Conservation (phyloP, 257 asterid genomes). For the Ligustrum vulgare region DNA sequence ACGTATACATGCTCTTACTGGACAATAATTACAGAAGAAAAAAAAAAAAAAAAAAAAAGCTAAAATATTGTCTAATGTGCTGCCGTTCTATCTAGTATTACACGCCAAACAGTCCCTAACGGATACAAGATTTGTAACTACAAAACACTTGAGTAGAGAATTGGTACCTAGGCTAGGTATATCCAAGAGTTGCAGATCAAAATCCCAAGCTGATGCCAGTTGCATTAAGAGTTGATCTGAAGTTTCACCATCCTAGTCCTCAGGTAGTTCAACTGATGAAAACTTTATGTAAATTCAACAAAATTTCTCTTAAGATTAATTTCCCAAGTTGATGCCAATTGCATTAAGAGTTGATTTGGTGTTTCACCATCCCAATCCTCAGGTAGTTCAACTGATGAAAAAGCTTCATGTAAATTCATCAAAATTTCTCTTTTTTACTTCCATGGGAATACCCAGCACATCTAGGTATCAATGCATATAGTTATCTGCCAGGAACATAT, state of each 20-base stretch:
- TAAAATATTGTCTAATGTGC: no score
- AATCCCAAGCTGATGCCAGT: constrained; percentile 88
- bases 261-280: constrained; percentile 62
- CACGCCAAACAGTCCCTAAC: neutral
- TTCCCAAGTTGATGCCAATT: no score
- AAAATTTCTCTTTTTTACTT: constrained; percentile 64
- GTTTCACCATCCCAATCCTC: constrained; percentile 96
- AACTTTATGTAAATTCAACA: constrained; percentile 75
- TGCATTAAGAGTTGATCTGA: constrained; percentile 76
- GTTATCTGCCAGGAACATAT: no score
- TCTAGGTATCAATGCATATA: no score
- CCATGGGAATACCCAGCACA: no score
- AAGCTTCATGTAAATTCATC: constrained; percentile 67
- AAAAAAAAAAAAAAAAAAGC: no score
- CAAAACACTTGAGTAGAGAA: neutral
- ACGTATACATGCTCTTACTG: neutral
- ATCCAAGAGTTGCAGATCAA: constrained; percentile 68
- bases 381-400: constrained; percentile 59
- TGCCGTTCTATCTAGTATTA: neutral
- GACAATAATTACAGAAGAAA: no score
- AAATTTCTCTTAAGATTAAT: constrained; percentile 66
- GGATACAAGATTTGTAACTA: neutral
- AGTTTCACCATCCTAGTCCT: constrained; percentile 92
- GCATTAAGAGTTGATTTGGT: constrained; percentile 55
- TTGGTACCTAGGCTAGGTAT: constrained; percentile 25